These are phyloP conservation scores for Penicillium olsonii DNA, from an alignment of 2,329 filamentous ascomycete species.

Conservation along the genomic window DNA sequence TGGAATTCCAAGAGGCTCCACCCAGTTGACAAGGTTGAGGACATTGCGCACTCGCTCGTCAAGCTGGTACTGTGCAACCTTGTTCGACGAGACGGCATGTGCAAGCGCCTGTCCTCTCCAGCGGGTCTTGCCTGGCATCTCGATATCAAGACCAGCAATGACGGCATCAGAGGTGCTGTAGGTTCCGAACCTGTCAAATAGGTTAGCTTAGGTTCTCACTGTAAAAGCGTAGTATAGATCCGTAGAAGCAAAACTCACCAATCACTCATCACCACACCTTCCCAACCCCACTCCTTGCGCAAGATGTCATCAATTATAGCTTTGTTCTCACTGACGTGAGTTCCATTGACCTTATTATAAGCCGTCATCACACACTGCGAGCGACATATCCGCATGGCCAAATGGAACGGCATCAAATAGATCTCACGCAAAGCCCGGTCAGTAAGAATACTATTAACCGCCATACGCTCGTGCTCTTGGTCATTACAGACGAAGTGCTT, in stretches of 20 bases:
- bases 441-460: conserved; percentile 45
- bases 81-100: conserved; percentile 55
- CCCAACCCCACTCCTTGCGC: conserved; percentile 50
- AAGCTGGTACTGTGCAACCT: conserved; percentile 57
- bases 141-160: conserved; percentile 49
- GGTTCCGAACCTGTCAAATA: conserved; percentile 43
- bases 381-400: conserved; percentile 58
- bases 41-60: conserved; percentile 61
- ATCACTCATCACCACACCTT: conserved; percentile 50
- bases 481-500: conserved; percentile 63
- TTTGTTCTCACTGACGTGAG: conserved; percentile 47
- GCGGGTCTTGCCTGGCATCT: conserved; percentile 50
- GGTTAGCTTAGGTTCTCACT: not conserved
- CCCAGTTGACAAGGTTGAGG: conserved; percentile 61
- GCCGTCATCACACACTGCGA: conserved; percentile 61
- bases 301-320: conserved; percentile 46
- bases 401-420: conserved; percentile 65
- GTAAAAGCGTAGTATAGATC: not conserved
- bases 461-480: conserved; percentile 48
- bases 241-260: conserved; percentile 33
- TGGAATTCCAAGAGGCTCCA: conserved; percentile 55
- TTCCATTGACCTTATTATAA: conserved; percentile 60
- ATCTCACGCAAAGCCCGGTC: conserved; percentile 62
- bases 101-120: conserved; percentile 43
- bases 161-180: conserved; percentile 49